Conservation (phyloP, 495 filamentous ascomycete genomes). For the Cairneyella variabilis region DNA sequence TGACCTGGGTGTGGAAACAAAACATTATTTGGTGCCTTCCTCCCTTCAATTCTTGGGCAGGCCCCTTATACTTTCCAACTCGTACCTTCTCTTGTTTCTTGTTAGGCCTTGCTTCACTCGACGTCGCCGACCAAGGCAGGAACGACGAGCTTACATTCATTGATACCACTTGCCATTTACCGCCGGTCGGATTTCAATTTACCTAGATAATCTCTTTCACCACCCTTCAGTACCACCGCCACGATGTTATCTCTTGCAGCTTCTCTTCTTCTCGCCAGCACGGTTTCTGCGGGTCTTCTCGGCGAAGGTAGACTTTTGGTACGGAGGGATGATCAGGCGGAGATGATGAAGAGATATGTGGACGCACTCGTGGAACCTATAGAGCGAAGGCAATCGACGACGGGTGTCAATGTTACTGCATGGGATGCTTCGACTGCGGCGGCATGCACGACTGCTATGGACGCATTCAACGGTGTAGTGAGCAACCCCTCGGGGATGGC, state of each 20-base stretch:
- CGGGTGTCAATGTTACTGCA: constrained; percentile 25
- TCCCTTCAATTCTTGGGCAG: constrained; percentile 26
- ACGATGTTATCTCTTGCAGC: constrained; percentile 23
- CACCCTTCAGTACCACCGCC: constrained; percentile 4
- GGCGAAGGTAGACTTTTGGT: constrained; percentile 12
- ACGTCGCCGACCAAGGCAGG: constrained; percentile 14
- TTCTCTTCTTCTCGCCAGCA: constrained; percentile 20
- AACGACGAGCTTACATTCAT: constrained; percentile 15
- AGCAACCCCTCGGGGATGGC: constrained; percentile 68
- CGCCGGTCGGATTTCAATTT: constrained; percentile 20
- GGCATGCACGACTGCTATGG: constrained; percentile 49
- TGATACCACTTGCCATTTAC: constrained; percentile 14
- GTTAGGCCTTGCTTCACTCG: constrained; percentile 14
- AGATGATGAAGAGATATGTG: constrained; percentile 26
- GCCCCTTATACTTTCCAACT: constrained; percentile 25
- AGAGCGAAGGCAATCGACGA: constrained; percentile 30
- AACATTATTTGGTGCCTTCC: constrained; percentile 27
- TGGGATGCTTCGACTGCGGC: constrained; percentile 50
- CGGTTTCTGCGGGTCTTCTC: constrained; percentile 19
- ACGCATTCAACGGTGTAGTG: constrained; percentile 38
- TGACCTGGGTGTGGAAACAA: constrained; percentile 24
- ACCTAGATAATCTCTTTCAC: not conserved
- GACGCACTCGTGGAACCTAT: constrained; percentile 23
- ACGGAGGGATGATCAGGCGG: constrained; percentile 16
- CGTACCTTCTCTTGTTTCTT: constrained; percentile 18